Base-by-base conservation (phyloP, 2,329 filamentous ascomycete genomes). In the Podosphaera fusca region DNA sequence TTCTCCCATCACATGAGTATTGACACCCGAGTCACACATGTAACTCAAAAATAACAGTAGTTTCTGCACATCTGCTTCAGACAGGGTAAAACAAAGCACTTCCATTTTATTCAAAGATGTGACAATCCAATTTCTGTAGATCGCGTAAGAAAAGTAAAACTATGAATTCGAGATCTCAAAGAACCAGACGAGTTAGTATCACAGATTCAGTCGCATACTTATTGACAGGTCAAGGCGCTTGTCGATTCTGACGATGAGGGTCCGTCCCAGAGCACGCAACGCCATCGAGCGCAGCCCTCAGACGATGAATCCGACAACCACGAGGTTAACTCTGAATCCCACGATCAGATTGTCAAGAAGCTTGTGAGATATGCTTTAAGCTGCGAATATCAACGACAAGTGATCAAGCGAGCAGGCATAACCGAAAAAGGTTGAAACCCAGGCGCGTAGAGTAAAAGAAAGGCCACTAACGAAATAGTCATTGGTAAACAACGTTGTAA, bases 301-400 rank as follows among this genome's bases (percentile, higher is more conserved):
- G 61, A 64, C 21, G 62, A 63, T 4, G 64, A 66, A 8, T 62
- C 62, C 0, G 62, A 63, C 0, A 58, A 58, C 33, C 62, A 62
- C 2, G 61, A 58, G 9, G 58, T 55, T 2, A 59, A 38, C 10
- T 60, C 57, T 1, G 61, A 63, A 4, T 60, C 58, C n/a, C 57
- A 61, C 10, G 70, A 74, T 3, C 75, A 79, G 61, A 67, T 81
- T 38, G 75, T 78, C 40, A 82, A 81, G 68, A 82, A 81, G 64
- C 68, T 85, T n/a, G 74, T 84, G n/a, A 75, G 81, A 56, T 82
- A 83, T 62, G 80, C 79, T 2, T 67, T 85, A 31, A 78, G 80
- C 3, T 83, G 80, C 68, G 81, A 85, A 64, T 82, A 75, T 60
- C 76, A 79, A 8, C 72, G 81, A 56, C 73, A 74, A 45, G 72